Evolutionary conservation across 345 rosid genomes (phyloP).

Genomic region (Rhodamnia rubescens): DNA sequence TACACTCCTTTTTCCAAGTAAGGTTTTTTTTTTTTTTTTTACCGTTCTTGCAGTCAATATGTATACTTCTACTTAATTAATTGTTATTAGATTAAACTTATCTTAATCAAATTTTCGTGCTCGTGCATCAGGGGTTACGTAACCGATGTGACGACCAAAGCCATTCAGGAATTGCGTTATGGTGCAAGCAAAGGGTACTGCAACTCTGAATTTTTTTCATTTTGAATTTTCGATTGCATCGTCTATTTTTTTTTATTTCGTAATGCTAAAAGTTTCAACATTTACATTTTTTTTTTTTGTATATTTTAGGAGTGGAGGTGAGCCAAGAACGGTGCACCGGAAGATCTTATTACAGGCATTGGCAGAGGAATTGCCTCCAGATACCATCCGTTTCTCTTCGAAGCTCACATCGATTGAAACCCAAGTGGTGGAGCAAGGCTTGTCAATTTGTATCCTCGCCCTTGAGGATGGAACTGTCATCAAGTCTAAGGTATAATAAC

Average conservation of each 20-base stretch:
- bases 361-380: slow-evolving; percentile 21
- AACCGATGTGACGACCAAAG: slow-evolving; percentile 16
- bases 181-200: neutral
- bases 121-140: slow-evolving; percentile 1
- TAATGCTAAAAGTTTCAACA: neutral
- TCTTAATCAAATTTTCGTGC: neutral
- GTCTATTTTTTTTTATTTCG: neutral
- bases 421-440: slow-evolving; percentile 1
- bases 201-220: neutral
- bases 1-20: slow-evolving; percentile 5
- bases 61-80: too few relatives aligned
- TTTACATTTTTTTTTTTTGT: neutral
- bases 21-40: neutral
- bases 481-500: slow-evolving; percentile 10
- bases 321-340: slow-evolving; percentile 14
- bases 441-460: neutral
- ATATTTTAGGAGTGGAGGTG: neutral
- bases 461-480: slow-evolving; percentile 24
- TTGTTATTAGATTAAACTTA: neutral
- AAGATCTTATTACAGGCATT: slow-evolving; percentile 9
- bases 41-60: neutral
- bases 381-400: slow-evolving; percentile 20
- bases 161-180: neutral
- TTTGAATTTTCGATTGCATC: neutral
- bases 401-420: slow-evolving; percentile 13